Evolutionary conservation across 306 rosid genomes (phyloP).

Genomic region (Elaeagnus macrophylla): DNA sequence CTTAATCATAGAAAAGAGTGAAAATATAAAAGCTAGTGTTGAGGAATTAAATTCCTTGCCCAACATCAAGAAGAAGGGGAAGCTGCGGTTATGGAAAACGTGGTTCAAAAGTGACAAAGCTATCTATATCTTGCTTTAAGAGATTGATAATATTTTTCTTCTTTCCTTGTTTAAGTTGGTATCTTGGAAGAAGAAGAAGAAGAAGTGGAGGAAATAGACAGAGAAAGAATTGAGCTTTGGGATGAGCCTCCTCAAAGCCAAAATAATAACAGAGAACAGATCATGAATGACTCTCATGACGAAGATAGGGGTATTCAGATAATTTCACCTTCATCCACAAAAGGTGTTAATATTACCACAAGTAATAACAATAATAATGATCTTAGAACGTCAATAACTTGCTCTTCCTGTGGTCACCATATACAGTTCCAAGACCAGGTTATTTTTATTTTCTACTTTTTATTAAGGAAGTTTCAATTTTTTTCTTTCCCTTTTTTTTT

Average conservation of each 20-base stretch:
- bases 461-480: no score
- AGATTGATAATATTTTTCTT: not conserved
- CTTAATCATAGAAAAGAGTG: slow-evolving; percentile 10
- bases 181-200: no score
- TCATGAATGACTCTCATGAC: slow-evolving; percentile 58
- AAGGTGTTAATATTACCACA: not conserved
- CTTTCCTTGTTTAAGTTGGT: no score
- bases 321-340: slow-evolving; percentile 8
- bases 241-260: slow-evolving; percentile 26
- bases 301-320: slow-evolving; percentile 32
- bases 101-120: no score
- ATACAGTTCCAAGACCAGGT: slow-evolving; percentile 66
- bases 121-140: slow-evolving; percentile 13
- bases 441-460: no score
- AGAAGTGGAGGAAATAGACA: slow-evolving; percentile 30
- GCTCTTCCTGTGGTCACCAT: slow-evolving; percentile 71
- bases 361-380: slow-evolving; percentile 20
- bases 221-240: slow-evolving; percentile 19
- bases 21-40: not conserved
- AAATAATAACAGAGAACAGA: slow-evolving; percentile 8
- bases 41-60: slow-evolving; percentile 21
- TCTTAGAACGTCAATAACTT: slow-evolving; percentile 32
- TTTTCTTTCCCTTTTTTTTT: no score
- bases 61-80: slow-evolving; percentile 13
- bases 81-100: no score